phyloP scores from a whole-genome alignment of 2,329 filamentous ascomycete genomes.

The Fusarium dimerum region DNA sequence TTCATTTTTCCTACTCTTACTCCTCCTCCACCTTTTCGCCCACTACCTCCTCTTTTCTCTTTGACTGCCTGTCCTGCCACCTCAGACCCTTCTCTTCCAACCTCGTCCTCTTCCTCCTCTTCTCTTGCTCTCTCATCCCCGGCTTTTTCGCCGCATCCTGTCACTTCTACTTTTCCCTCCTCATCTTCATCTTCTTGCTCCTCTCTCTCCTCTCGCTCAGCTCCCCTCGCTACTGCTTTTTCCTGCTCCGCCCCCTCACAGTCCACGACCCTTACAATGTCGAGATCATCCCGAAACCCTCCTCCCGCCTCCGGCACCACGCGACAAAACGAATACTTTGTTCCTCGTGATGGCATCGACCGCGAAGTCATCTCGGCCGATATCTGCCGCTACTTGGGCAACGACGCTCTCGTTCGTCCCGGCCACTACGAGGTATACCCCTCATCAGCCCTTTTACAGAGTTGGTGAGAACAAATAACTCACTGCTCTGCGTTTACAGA shows the following conservation, averaged over 20 bases:
- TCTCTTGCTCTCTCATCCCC: constrained; percentile 18
- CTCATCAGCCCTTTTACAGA: not conserved
- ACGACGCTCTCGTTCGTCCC: constrained; percentile 77
- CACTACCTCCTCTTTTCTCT: constrained; percentile 22
- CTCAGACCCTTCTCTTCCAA: constrained; percentile 16
- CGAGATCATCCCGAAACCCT: constrained; percentile 42
- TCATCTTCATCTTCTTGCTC: constrained; percentile 20
- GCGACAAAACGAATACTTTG: constrained; percentile 77
- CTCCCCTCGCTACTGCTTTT: constrained; percentile 13
- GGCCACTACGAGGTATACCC: constrained; percentile 71
- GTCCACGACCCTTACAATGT: too few relatives aligned
- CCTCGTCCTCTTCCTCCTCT: not conserved
- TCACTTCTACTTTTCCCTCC: constrained; percentile 17
- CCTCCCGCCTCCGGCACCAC: constrained; percentile 40
- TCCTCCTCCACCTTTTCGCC: constrained; percentile 19
- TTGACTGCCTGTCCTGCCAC: constrained; percentile 20
- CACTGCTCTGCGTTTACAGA: constrained; percentile 38
- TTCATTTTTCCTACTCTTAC: constrained; percentile 34
- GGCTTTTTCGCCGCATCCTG: too few relatives aligned
- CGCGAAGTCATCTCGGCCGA: constrained; percentile 83
- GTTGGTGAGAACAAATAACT: constrained; percentile 26
- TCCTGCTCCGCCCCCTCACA: constrained; percentile 18
- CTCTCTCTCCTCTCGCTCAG: constrained; percentile 19
- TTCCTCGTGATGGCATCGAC: constrained; percentile 78
- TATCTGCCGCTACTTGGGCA: constrained; percentile 81